Conservation (phyloP, 179 eudicot genomes). For the Beta lomatogona region DNA sequence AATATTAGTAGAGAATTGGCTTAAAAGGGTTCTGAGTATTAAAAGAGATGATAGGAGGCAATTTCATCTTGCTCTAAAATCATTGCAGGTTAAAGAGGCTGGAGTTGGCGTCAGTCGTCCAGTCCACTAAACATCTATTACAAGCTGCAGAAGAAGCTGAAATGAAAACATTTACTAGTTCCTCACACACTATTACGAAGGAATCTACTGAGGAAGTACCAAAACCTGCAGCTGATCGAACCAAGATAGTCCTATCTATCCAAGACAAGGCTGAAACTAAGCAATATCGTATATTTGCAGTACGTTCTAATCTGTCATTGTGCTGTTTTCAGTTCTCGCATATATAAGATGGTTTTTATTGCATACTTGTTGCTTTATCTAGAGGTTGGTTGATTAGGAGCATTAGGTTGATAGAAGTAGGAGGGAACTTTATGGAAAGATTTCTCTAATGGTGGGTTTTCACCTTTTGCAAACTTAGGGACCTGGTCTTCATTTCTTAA, state of each 20-base stretch:
- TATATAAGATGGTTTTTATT: too few species aligned
- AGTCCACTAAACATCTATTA: constrained; percentile 55
- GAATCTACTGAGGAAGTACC: constrained; percentile 32
- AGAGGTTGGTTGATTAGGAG: not conserved
- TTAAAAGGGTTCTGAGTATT: too few species aligned
- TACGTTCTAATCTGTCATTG: constrained; percentile 23
- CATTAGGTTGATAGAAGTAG: not conserved
- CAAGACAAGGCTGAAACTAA: constrained; percentile 67
- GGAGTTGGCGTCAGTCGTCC: constrained; percentile 54
- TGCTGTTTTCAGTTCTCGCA: not conserved
- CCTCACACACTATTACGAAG: constrained; percentile 25
- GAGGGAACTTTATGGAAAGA: not conserved
- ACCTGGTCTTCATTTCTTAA: not conserved
- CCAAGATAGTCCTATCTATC: constrained; percentile 66
- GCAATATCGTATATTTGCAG: constrained; percentile 63
- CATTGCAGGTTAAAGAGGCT: constrained; percentile 55
- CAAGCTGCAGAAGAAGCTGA: constrained; percentile 56
- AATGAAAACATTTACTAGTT: constrained; percentile 38
- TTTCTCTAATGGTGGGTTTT: not conserved
- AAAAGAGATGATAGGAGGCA: not conserved
- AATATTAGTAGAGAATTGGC: too few species aligned
- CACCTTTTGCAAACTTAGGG: too few species aligned
- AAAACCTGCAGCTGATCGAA: constrained; percentile 47
- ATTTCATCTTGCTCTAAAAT: constrained; percentile 10
- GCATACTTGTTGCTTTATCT: not conserved